Evolutionary conservation across 495 filamentous ascomycete species (phyloP).

Genomic region (Penicillium waksmanii): DNA sequence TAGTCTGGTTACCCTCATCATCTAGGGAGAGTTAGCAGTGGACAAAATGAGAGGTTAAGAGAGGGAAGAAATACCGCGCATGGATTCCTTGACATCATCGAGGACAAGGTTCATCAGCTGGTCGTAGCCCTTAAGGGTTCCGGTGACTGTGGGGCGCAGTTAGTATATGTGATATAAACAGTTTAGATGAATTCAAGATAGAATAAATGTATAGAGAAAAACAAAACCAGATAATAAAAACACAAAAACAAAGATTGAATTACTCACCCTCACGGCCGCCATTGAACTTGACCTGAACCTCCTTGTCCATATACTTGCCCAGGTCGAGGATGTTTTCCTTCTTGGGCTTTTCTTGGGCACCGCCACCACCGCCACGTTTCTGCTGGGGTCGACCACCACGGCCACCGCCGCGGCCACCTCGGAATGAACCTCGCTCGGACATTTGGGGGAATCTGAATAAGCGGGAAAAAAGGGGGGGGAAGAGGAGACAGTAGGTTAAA

Average conservation of each 20-base stretch:
- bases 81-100: conserved; percentile 87
- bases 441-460: conserved; percentile 38
- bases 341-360: conserved; percentile 75
- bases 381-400: conserved; percentile 42
- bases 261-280: conserved; percentile 84
- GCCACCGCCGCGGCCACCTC: conserved; percentile 56
- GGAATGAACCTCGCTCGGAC: conserved; percentile 71
- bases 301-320: conserved; percentile 94
- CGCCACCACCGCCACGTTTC: conserved; percentile 54
- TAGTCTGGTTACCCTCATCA: conserved; percentile 86
- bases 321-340: conserved; percentile 98
- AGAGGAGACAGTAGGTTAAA: conserved; percentile 8
- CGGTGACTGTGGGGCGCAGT: conserved; percentile 62
- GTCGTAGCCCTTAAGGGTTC: conserved; percentile 91
- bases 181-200: conserved; percentile 6
- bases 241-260: background rate
- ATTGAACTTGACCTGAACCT: conserved; percentile 93
- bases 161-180: background rate
- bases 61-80: conserved; percentile 65
- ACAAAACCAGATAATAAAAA: conserved; percentile 20
- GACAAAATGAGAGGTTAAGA: background rate
- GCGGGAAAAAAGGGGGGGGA: conserved; percentile 3
- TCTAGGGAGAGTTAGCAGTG: conserved; percentile 50
- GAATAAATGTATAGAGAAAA: background rate
- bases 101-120: conserved; percentile 97